These are phyloP conservation scores for Actinidia polygama DNA, from an alignment of 179 eudicot species.

Conservation along the genomic window DNA sequence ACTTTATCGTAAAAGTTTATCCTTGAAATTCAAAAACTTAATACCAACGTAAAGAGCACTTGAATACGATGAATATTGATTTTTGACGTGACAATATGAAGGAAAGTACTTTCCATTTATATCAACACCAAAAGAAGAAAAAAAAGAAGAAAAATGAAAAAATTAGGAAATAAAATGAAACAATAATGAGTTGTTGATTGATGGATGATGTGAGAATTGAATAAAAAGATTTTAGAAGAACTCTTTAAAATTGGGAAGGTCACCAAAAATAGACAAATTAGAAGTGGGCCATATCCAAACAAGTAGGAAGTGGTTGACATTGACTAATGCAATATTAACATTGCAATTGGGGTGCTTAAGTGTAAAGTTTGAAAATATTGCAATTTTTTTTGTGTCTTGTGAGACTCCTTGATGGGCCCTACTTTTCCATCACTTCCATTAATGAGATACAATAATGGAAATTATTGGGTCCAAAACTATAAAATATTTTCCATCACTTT, in stretches of 20 bases:
- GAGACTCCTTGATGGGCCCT: background rate
- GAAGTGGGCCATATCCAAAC: background rate
- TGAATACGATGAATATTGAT: too few relatives aligned
- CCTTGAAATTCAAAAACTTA: too few relatives aligned
- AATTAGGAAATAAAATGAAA: background rate
- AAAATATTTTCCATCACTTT: too few relatives aligned
- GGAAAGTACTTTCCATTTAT: background rate
- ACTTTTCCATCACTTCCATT: background rate
- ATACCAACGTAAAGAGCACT: too few relatives aligned
- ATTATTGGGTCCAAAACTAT: too few relatives aligned
- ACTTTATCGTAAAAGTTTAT: too few relatives aligned
- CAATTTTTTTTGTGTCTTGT: background rate
- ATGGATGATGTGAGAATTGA: slow-evolving; percentile 1
- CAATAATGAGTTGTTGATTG: background rate
- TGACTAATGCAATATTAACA: background rate
- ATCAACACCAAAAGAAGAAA: background rate
- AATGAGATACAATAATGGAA: too few relatives aligned
- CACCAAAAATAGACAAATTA: background rate
- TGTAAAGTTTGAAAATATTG: slow-evolving; percentile 14
- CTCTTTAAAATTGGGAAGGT: slow-evolving; percentile 1
- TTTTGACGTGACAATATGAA: too few relatives aligned
- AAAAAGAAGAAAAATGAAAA: background rate
- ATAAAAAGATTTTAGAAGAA: too few relatives aligned
- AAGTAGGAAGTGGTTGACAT: slow-evolving; percentile 7
- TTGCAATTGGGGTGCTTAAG: background rate